Percentiles rank a stretch among this genome's conserved stretches.
These are phyloP conservation scores for Dipteronia sinensis DNA, from an alignment of 345 rosid species.

Conservation along the genomic window DNA sequence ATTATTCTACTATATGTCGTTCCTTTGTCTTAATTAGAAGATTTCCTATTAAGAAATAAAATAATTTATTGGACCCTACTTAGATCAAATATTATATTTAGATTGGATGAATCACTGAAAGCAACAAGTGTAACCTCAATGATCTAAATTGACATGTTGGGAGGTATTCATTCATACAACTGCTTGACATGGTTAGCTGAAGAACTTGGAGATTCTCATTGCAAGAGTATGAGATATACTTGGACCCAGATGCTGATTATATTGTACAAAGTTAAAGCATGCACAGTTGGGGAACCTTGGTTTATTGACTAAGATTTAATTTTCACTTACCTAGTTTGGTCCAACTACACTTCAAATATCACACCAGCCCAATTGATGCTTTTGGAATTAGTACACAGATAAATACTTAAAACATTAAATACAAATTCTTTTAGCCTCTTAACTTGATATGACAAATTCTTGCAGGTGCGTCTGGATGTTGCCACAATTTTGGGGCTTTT, in stretches of 20 bases:
- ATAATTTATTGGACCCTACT: background rate
- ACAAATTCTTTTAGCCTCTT: background rate
- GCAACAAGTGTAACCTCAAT: background rate
- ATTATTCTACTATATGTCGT: background rate
- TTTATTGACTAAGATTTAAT: slow-evolving; percentile 1
- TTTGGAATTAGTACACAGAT: background rate
- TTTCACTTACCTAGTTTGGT: background rate
- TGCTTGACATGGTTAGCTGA: slow-evolving; percentile 9
- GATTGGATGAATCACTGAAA: slow-evolving; percentile 8
- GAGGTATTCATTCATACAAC: background rate
- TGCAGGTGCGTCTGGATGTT: slow-evolving; percentile 85
- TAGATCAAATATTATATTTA: background rate
- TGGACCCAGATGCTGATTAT: background rate
- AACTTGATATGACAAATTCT: slow-evolving; percentile 17
- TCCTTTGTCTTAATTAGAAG: background rate
- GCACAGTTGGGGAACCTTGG: slow-evolving; percentile 9
- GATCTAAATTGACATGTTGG: background rate
- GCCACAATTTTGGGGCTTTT: slow-evolving; percentile 87
- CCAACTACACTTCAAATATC: slow-evolving; percentile 1
- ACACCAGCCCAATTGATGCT: background rate
- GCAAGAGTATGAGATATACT: background rate
- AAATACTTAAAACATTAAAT: background rate
- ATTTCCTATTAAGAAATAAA: no score
- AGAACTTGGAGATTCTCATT: slow-evolving; percentile 4
- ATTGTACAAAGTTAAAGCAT: slow-evolving; percentile 7